A percentile compares a stretch with the other conserved stretches of the same genome.
Conservation (phyloP, 2,329 filamentous ascomycete genomes). For the Leptographium wingfieldii region DNA sequence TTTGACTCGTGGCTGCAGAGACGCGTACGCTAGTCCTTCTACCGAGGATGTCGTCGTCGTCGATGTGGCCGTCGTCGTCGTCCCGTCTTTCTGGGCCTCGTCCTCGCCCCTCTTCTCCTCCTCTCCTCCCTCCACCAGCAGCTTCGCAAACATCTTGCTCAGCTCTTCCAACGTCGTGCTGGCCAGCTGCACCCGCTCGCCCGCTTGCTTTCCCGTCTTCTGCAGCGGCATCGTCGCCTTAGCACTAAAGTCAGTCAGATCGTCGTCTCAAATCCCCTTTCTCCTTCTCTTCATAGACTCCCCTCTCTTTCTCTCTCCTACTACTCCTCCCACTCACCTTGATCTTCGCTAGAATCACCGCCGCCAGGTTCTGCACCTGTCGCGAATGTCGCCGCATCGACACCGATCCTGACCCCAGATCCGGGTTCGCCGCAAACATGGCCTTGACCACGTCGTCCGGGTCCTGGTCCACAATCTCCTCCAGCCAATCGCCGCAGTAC, state of each 20-base stretch:
- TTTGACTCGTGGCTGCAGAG: constrained; percentile 73
- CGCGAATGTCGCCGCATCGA: constrained; percentile 48
- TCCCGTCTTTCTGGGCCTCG: neutral
- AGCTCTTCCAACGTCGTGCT: constrained; percentile 54
- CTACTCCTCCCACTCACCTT: constrained; percentile 38
- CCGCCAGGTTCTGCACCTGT: constrained; percentile 52
- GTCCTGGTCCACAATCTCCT: constrained; percentile 66
- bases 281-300: neutral
- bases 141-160: constrained; percentile 49
- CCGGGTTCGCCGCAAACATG: constrained; percentile 37
- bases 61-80: constrained; percentile 45
- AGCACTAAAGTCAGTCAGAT: constrained; percentile 35
- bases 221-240: constrained; percentile 39
- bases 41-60: constrained; percentile 34
- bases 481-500: constrained; percentile 77
- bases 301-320: neutral
- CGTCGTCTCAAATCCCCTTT: neutral
- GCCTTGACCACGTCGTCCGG: constrained; percentile 40
- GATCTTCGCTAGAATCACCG: constrained; percentile 64
- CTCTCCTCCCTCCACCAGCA: constrained; percentile 37
- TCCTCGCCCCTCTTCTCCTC: constrained; percentile 9
- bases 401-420: constrained; percentile 46
- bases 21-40: constrained; percentile 86
- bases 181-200: constrained; percentile 29
- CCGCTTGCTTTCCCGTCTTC: constrained; percentile 20